Evolutionary conservation across 1,139 yeast species (phyloP), one percentile per base, ranked within the genome.

Genomic region (Pichia sp.): DNA sequence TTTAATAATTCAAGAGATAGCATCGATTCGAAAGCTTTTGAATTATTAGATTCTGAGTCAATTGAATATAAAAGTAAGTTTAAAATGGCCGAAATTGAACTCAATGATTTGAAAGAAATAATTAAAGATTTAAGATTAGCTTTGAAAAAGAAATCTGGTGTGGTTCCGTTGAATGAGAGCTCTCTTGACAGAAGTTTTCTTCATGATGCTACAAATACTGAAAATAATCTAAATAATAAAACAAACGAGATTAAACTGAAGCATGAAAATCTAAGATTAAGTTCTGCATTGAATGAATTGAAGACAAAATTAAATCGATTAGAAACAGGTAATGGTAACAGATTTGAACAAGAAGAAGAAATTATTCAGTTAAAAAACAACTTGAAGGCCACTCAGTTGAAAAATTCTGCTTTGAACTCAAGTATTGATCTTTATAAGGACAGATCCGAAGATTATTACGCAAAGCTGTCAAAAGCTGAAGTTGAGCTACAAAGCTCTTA

Each of bases 401-500:
- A 76, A 52, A 79, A 76, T 54, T 54, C 58, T 2, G 87, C 85
- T 29, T 65, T 85, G 34, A 64, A 68, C 1, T 74, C 76, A 42
- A 72, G 79, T 39, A 68, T 84, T 40, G 79, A 77, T 34, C 69
- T 86, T 37, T 88, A 85, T 65, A 84, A 81, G 60, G 68, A 72
- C 39, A 75, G 96, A 51, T 81, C 95, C 18, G 92, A 86, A 43
- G 87, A 84, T 56, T 86, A 87, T 60, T 80, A 76, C 58, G 73
- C 74, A 52, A 86, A 86, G 58, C 70, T 89, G 36, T 95, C 88
- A 59, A 75, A 79, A 51, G 92, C 95, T 0, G 96, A 90, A 60
- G 74, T 83, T 44, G 84, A 88, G 2, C 79, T 86, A 2, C 71
- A 75, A 43, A 75, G 80, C 45, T 79, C 88, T 3, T 63, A 71